A percentile compares a stretch with the other conserved stretches of the same genome.
Evolutionary conservation across 1,139 yeast genomes (phyloP).

Genomic region (Williopsis jadinii): DNA sequence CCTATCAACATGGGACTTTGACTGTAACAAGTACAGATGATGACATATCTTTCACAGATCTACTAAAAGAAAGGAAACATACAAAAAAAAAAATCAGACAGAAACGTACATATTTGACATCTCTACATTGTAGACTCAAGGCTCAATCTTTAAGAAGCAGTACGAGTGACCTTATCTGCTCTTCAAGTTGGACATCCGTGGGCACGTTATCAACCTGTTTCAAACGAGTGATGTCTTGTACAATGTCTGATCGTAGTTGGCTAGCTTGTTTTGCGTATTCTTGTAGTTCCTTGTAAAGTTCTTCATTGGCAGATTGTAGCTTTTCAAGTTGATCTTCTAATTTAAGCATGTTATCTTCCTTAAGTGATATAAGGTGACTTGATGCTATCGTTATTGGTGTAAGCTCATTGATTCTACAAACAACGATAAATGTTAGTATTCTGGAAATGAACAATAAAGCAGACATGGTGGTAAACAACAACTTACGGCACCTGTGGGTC

Average conservation of each 20-base stretch:
- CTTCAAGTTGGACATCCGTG: constrained; percentile 2
- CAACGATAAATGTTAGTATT: neutral
- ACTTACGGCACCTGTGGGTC: constrained; percentile 4
- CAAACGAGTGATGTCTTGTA: neutral
- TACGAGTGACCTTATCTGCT: too few species aligned
- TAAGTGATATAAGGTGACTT: constrained; percentile 26
- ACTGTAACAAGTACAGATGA: constrained; percentile 47
- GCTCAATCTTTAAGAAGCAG: too few species aligned
- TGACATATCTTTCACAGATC: neutral
- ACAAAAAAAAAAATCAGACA: neutral
- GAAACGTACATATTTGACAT: too few species aligned
- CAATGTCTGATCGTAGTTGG: constrained; percentile 18
- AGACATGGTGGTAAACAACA: neutral
- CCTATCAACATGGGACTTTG: constrained; percentile 75
- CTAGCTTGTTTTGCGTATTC: constrained; percentile 21
- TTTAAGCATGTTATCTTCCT: constrained; percentile 23
- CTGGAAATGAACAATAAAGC: too few species aligned
- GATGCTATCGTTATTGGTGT: constrained; percentile 28
- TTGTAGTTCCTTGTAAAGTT: constrained; percentile 23
- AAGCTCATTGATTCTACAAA: constrained; percentile 23
- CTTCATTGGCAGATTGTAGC: constrained; percentile 23
- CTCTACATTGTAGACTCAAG: too few species aligned
- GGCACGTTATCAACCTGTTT: constrained; percentile 1
- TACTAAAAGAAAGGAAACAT: neutral
- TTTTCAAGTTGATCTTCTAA: constrained; percentile 23